Conservation (phyloP, 805 yeast genomes). For the Wickerhamomyces rabaulensis region DNA sequence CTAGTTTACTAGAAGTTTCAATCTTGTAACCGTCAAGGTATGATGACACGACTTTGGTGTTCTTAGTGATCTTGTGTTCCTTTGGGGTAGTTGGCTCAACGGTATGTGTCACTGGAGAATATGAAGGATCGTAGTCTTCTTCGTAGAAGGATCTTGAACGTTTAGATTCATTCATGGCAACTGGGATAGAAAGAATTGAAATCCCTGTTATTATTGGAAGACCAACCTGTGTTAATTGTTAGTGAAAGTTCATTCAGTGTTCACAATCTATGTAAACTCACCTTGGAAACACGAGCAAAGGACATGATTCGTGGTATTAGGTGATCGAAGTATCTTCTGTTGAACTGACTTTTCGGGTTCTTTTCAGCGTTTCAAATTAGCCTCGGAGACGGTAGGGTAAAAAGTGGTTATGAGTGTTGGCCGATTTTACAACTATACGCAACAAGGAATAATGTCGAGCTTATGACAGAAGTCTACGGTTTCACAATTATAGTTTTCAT, state of each 20-base stretch:
- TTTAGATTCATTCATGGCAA: constrained; percentile 28
- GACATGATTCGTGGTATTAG: not conserved
- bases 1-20: constrained; percentile 20
- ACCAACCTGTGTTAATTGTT: constrained; percentile 11
- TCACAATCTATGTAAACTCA: not conserved
- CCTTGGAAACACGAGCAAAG: not conserved
- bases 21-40: constrained; percentile 23
- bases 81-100: constrained; percentile 6
- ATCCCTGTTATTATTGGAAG: constrained; percentile 16
- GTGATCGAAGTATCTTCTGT: not conserved
- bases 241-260: not conserved
- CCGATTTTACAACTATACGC: no score
- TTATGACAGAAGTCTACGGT: no score
- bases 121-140: constrained; percentile 13
- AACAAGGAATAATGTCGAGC: no score
- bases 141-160: constrained; percentile 22
- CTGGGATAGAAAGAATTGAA: constrained; percentile 30
- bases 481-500: no score
- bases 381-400: not conserved
- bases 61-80: not conserved
- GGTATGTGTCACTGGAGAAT: constrained; percentile 3
- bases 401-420: not conserved
- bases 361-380: not conserved
- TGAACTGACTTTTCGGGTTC: not conserved
- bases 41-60: constrained; percentile 11